Conservation (phyloP, 257 asterid species). For the Pogostemon cablin region DNA sequence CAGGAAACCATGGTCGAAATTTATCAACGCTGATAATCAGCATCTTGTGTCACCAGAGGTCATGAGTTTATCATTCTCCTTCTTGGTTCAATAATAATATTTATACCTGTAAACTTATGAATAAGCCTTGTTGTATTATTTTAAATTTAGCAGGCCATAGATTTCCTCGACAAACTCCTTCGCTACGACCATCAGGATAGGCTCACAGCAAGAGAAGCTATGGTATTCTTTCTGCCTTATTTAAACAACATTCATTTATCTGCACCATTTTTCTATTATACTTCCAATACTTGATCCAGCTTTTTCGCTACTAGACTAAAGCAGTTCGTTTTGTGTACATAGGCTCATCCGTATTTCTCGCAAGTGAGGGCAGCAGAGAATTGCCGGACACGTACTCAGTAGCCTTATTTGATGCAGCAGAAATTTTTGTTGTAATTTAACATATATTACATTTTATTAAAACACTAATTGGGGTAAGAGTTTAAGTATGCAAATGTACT, state of each 20-base stretch:
- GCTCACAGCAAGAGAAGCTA: conserved; percentile 91
- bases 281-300: background rate
- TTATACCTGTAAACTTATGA: background rate
- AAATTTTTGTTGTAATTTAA: conserved; percentile 29
- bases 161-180: conserved; percentile 83
- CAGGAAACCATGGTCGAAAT: conserved; percentile 54
- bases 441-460: background rate
- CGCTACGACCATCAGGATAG: conserved; percentile 91
- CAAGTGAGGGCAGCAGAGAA: conserved; percentile 57
- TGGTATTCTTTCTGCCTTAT: conserved; percentile 50
- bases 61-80: conserved; percentile 6
- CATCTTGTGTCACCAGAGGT: conserved; percentile 77
- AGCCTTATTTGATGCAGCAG: conserved; percentile 22
- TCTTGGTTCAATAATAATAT: background rate
- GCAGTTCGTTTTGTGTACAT: background rate
- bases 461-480: conserved; percentile 9
- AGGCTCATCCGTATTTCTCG: conserved; percentile 55
- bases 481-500: conserved; percentile 26
- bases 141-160: conserved; percentile 54
- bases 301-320: background rate
- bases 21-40: conserved; percentile 50
- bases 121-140: background rate
- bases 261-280: background rate
- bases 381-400: conserved; percentile 48
- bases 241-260: background rate